phyloP scores from a whole-genome alignment of 1,139 yeast genomes.

The Candida labiduridarum region DNA sequence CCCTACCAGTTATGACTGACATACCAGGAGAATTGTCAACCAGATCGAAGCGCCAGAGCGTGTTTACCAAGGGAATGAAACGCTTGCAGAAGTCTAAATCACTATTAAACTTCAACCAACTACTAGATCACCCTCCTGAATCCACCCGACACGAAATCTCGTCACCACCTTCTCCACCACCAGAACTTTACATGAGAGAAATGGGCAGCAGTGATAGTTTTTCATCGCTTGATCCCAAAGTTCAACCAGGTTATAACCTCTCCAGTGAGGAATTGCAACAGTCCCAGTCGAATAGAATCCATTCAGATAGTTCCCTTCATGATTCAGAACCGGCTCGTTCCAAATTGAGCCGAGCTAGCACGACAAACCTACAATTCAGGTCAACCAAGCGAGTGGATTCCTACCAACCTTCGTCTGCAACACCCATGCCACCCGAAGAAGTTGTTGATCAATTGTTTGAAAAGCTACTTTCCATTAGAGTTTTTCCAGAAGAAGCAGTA shows the following conservation, averaged over 20 bases:
- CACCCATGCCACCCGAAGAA: conserved; percentile 38
- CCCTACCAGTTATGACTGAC: not conserved
- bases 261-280: not conserved
- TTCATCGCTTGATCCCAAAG: conserved; percentile 35
- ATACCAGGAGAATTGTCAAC: not conserved
- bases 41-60: conserved; percentile 14
- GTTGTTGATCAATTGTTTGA: conserved; percentile 45
- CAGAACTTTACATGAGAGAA: not conserved
- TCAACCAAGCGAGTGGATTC: conserved; percentile 30
- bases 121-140: conserved; percentile 4
- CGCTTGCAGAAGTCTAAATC: conserved; percentile 25
- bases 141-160: not conserved
- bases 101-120: conserved; percentile 20
- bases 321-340: not conserved
- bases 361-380: conserved; percentile 15
- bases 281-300: conserved; percentile 2
- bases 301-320: conserved; percentile 1
- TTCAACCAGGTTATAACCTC: not conserved
- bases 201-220: conserved; percentile 23
- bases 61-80: conserved; percentile 24
- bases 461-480: conserved; percentile 38
- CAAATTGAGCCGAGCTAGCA: conserved; percentile 2
- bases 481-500: conserved; percentile 39
- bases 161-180: not conserved
- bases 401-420: conserved; percentile 33